Base-by-base conservation (phyloP, 140 eudicot genomes). In the Senecio squalidus region DNA sequence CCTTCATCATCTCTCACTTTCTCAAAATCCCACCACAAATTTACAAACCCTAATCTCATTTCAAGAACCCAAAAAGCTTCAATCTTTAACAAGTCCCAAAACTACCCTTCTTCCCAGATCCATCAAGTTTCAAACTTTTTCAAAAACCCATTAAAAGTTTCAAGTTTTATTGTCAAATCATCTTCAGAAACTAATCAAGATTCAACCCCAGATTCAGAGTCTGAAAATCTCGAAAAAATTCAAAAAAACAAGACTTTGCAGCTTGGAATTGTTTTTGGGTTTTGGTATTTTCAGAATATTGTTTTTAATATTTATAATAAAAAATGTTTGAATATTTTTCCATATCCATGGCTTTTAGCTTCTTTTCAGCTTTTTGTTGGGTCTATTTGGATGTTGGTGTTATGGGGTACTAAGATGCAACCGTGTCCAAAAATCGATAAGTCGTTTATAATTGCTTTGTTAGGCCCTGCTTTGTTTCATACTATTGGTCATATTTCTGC, bases 401-500 rank as follows among this genome's bases (percentile, higher is more conserved):
- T 91, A 14, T 91, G 98, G 98, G 74, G 80, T 33, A 58, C 74
- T 6, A 82, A 82, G 84, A 64, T 89, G 41, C 97, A 89, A 47
- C 81, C 95, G 10, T 70, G 85, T 47, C 97, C 95, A 0, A 89
- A 85, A 23, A 65, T 89, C 40, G 74, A 84, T 9, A 89, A 83
- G 23, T 72, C 89, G 9, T 89, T 85, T 39, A 78, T 89, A 10
- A 30, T 85, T 49, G 97, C 97, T 5, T 76, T 86, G 41, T 84
- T 91, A 43, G 98, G 98, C 3, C 98, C 98, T 69, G 94, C 98
- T 0, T 80, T 91, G 9, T 91, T 91, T 66, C 98, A 91, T 80
- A 86, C 98, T 0, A 72, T 91, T 58, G 98, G 98, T 48, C 98
- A 91, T 74, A 91, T 91, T 27, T 91, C 98, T 31, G 98, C 98